These are phyloP conservation scores for Gleditsia sinensis DNA, from an alignment of 306 rosid genomes.

Conservation along the genomic window DNA sequence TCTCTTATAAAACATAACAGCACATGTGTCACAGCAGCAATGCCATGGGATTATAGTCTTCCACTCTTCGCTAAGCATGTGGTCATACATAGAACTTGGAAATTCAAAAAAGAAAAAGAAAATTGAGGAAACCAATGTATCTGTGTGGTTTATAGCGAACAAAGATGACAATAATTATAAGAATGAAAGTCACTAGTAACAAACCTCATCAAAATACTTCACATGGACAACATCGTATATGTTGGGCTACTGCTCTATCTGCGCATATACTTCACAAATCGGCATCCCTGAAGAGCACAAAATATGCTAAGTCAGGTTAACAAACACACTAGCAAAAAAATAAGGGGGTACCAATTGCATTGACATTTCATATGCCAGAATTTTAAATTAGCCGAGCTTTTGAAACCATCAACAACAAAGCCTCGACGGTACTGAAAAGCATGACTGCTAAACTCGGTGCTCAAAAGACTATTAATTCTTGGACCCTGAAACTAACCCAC, in stretches of 20 bases:
- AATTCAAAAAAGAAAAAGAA: constrained; percentile 11
- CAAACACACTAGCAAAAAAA: not conserved
- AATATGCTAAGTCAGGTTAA: not conserved
- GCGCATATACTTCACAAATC: constrained; percentile 88
- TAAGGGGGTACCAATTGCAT: not conserved
- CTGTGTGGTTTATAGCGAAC: not conserved
- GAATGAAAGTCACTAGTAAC: not conserved
- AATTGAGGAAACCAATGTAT: not conserved
- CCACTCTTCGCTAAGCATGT: not conserved
- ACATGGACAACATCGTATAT: constrained; percentile 91
- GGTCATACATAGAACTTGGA: not conserved
- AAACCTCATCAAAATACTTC: constrained; percentile 90
- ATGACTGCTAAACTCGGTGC: not conserved
- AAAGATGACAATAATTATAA: not conserved
- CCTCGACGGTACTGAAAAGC: not conserved
- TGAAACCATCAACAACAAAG: not conserved
- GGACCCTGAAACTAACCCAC: constrained; percentile 25
- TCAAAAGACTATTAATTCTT: not conserved
- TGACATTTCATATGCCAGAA: constrained; percentile 10
- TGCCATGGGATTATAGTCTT: not conserved
- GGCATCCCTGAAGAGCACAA: constrained; percentile 75
- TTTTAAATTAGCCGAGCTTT: constrained; percentile 8
- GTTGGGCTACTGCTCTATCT: constrained; percentile 78
- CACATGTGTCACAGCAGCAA: not conserved
- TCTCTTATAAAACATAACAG: not conserved